Base-by-base conservation (phyloP, 2,329 filamentous ascomycete genomes). In the Fusarium albidum region DNA sequence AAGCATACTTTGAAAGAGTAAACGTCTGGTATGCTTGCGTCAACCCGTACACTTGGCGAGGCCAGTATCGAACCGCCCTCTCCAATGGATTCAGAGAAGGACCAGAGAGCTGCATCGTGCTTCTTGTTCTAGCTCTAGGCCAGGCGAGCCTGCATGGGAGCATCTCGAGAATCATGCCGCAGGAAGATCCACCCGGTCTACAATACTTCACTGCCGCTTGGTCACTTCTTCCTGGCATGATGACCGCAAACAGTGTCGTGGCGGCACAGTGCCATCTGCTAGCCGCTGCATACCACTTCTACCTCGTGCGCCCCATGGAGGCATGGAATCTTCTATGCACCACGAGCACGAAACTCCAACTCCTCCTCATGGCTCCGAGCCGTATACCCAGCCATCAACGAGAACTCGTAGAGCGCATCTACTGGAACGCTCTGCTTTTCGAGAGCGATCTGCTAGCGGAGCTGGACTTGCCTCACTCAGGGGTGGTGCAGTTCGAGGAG, bases 21-120 rank as follows among this genome's bases (percentile, higher is more conserved):
- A 94, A 94, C 61, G 82, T 92, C 4, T 94, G 91, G 88, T 94
- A 94, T 66, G 90, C 91, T 9, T 92, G 89, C 64, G 89, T 95
- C 28, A 93, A 92, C 68, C 90, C 90, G 1, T 90, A 90, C 70
- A 90, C 86, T 2, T 95, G 91, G 90, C 80, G 83, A 34, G 85
- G 81, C 54, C 88, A 92, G 69, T 93, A 93, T 69, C 84, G 87
- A 25, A 88, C 82, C 5, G 91, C 91, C 0, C 79, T 92, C 7
- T 88, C 88, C 3, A 88, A 88, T 61, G 87, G 88, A 1, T 93
- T 94, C 63, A 83, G 88, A 31, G 88, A 92, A 63, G 90, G 91
- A 1, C 86, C 90, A 0, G 90, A 94, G 67, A 93, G 89, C 68
- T 95, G 91, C 65, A 88, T 94, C 58, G 90, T 93, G 12, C 77